A percentile compares a stretch with the other conserved stretches of the same genome.
Evolutionary conservation across 78 protist genomes (phyloP).

Genomic region (Trichosphaerium sp.): DNA sequence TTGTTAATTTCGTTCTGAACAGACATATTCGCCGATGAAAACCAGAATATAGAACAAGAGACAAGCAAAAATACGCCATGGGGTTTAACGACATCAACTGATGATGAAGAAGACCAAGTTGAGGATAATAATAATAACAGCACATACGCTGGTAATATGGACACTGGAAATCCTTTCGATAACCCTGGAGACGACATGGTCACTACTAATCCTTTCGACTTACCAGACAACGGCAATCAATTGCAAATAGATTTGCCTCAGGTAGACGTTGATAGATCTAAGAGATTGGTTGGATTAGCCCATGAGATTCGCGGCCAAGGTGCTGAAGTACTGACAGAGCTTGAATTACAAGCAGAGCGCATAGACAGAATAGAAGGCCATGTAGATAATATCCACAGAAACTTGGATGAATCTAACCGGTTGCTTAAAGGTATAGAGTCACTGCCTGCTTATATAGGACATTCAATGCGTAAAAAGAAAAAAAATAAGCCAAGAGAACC

Average conservation of each 20-base stretch:
- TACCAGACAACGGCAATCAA: background rate
- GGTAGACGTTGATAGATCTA: slow-evolving; percentile 30
- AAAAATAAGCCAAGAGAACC: background rate
- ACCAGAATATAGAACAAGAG: background rate
- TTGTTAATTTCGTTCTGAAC: no score
- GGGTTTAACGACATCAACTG: background rate
- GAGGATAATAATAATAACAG: background rate
- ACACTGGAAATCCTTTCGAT: background rate
- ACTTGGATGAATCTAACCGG: slow-evolving; percentile 14
- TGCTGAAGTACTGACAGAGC: slow-evolving; percentile 17
- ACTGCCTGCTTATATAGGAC: slow-evolving; percentile 11
- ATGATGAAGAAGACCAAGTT: no score
- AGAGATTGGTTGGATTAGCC: slow-evolving; percentile 20
- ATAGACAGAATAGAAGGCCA: slow-evolving; percentile 27
- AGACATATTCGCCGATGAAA: slow-evolving; percentile 5
- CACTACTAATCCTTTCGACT: no score
- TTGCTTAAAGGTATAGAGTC: slow-evolving; percentile 29
- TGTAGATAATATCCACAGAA: slow-evolving; percentile 23
- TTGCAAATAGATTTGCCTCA: slow-evolving; percentile 8
- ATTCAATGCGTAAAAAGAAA: slow-evolving; percentile 11
- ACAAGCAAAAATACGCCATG: background rate
- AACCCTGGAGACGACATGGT: no score
- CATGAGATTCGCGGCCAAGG: slow-evolving; percentile 22
- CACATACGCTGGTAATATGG: background rate
- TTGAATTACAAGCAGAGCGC: slow-evolving; percentile 13